phyloP scores from a whole-genome alignment of 2,329 filamentous ascomycete genomes.

The Trichoderma aggressivum region DNA sequence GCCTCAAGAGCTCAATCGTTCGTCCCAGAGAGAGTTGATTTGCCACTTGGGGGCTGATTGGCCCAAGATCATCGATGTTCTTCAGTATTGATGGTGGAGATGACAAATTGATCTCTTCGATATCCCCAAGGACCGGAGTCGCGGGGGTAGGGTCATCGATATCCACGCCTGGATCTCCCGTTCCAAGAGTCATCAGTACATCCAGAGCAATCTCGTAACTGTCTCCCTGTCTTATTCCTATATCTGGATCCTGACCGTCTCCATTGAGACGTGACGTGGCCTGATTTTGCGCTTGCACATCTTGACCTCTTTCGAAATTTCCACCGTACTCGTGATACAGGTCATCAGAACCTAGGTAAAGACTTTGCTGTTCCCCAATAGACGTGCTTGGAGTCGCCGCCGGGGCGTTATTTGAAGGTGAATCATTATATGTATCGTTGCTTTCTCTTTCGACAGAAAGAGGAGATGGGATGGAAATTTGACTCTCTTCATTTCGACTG shows the following conservation, averaged over 20 bases:
- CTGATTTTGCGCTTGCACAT: background rate
- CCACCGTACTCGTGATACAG: background rate
- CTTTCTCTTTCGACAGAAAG: background rate
- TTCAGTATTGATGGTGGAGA: background rate
- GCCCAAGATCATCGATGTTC: background rate
- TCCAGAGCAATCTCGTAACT: background rate
- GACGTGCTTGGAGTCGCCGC: background rate
- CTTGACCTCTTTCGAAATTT: background rate
- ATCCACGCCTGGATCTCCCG: background rate
- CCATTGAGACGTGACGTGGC: background rate
- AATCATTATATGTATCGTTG: background rate
- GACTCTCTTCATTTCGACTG: background rate
- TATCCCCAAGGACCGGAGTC: too few relatives aligned
- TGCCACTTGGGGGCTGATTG: background rate
- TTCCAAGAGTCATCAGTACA: conserved; percentile 1
- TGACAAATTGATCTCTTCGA: background rate
- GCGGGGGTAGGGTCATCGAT: background rate
- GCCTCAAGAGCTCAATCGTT: background rate
- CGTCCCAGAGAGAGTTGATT: background rate
- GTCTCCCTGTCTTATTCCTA: background rate
- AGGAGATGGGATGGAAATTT: background rate
- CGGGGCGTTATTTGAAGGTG: background rate
- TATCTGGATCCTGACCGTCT: background rate
- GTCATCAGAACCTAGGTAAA: background rate
- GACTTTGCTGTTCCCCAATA: background rate